A percentile compares a stretch with the other conserved stretches of the same genome.
Evolutionary conservation across 1,284 basidiomycete genomes (phyloP).

Genomic region (Fomitopsis palustris): DNA sequence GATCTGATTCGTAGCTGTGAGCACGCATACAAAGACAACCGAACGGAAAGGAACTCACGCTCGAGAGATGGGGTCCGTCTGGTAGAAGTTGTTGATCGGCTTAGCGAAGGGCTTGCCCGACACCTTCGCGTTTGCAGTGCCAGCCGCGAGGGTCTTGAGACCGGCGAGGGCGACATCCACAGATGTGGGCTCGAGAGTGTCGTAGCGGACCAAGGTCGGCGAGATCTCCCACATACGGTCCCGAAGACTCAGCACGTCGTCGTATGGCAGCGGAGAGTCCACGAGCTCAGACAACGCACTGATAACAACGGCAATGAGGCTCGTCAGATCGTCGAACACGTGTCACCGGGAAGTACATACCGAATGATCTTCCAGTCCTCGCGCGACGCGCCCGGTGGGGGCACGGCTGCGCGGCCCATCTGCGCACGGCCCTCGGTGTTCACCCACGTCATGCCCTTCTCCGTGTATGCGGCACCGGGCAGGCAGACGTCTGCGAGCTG

Average conservation of each 20-base stretch:
- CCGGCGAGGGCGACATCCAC: constrained; percentile 69
- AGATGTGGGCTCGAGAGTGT: constrained; percentile 79
- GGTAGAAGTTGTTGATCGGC: constrained; percentile 93
- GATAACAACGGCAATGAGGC: not conserved
- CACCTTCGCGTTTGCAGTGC: constrained; percentile 53
- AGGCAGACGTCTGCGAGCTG: constrained; percentile 96
- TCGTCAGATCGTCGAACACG: constrained; percentile 1
- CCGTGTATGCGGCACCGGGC: constrained; percentile 93
- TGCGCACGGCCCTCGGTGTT: constrained; percentile 97
- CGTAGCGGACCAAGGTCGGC: constrained; percentile 88
- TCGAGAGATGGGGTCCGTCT: constrained; percentile 87
- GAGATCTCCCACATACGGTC: constrained; percentile 98
- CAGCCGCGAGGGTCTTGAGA: constrained; percentile 54
- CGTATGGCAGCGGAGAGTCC: constrained; percentile 82
- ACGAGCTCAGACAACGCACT: constrained; percentile 92
- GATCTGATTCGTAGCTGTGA: constrained; percentile 44
- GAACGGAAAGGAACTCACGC: constrained; percentile 50
- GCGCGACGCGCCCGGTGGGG: constrained; percentile 90
- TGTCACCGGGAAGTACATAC: constrained; percentile 36
- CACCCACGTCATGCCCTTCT: constrained; percentile 93
- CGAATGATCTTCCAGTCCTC: constrained; percentile 99
- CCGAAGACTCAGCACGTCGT: constrained; percentile 83
- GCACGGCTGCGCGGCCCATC: constrained; percentile 88
- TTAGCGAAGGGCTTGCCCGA: constrained; percentile 68
- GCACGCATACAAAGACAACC: not conserved